Conservation (phyloP, 805 yeast species). For the Helenozyma baotianmanensis region DNA sequence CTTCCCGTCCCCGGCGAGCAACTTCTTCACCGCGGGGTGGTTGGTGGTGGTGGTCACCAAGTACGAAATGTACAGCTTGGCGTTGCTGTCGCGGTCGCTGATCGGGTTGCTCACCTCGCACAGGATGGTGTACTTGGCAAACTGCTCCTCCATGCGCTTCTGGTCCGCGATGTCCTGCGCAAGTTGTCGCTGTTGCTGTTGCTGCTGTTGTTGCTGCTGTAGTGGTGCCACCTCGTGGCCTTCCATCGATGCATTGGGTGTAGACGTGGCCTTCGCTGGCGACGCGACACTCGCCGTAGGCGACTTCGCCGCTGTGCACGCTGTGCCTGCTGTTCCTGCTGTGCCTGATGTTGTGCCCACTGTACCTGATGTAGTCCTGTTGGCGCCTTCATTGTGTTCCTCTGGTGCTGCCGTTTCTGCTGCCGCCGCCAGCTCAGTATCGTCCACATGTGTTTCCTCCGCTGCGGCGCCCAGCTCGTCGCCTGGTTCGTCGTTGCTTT, state of each 20-base stretch:
- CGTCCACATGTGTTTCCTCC: no score
- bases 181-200: conserved; percentile 18
- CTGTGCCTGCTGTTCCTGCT: no score
- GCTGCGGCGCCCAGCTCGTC: no score
- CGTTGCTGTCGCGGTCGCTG: conserved; percentile 63
- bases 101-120: conserved; percentile 55
- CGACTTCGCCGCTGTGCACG: no score
- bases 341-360: no score
- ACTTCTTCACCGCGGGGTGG: conserved; percentile 49
- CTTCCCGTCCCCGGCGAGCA: conserved; percentile 15
- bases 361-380: no score
- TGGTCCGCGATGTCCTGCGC: conserved; percentile 3
- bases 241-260: no score
- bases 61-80: conserved; percentile 74
- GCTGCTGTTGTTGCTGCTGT: conserved; percentile 13
- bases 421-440: no score
- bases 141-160: conserved; percentile 12
- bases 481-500: no score
- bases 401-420: no score
- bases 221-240: no score
- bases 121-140: conserved; percentile 11
- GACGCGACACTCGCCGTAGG: background rate
- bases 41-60: conserved; percentile 60
- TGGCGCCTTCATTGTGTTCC: no score
- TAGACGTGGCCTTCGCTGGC: background rate